Percentiles rank a stretch among this genome's conserved stretches.
phyloP scores from a whole-genome alignment of 2,329 filamentous ascomycete species.

The Phyllosticta citribraziliensis region DNA sequence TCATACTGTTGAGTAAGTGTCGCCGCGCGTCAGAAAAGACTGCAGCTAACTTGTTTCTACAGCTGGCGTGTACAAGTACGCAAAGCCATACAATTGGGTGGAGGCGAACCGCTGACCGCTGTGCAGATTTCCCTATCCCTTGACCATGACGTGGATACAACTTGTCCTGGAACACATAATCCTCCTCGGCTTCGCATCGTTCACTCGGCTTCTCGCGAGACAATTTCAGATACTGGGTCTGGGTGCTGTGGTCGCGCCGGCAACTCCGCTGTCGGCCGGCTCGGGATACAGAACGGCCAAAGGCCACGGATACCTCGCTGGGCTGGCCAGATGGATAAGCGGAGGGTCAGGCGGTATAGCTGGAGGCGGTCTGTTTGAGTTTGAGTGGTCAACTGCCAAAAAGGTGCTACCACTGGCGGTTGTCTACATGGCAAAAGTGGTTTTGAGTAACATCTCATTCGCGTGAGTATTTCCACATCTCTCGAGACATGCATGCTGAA shows the following conservation, averaged over 20 bases:
- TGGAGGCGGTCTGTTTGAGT: conserved; percentile 45
- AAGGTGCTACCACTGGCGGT: conserved; percentile 40
- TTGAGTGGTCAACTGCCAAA: conserved; percentile 38
- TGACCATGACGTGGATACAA: conserved; percentile 42
- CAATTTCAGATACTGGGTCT: conserved; percentile 35
- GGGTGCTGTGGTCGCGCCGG: conserved; percentile 35
- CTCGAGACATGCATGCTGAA: conserved; percentile 3
- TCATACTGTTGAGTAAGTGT: conserved; percentile 37
- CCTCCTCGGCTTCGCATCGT: conserved; percentile 37
- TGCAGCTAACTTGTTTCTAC: conserved; percentile 10
- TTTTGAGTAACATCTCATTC: conserved; percentile 46
- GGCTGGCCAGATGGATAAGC: conserved; percentile 27
- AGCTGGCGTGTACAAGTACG: conserved; percentile 37
- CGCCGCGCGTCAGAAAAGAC: background rate
- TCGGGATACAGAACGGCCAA: conserved; percentile 16
- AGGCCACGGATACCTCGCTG: conserved; percentile 7
- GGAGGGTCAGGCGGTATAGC: conserved; percentile 40
- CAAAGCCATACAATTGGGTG: background rate
- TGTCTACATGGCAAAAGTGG: conserved; percentile 41
- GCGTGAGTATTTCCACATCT: conserved; percentile 28
- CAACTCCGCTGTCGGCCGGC: conserved; percentile 25
- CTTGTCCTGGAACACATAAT: conserved; percentile 41
- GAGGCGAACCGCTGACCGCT: background rate
- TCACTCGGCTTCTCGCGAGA: conserved; percentile 36
- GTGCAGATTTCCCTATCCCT: conserved; percentile 42